phyloP scores from a whole-genome alignment of 306 rosid genomes.

The Oemleria cerasiformis region DNA sequence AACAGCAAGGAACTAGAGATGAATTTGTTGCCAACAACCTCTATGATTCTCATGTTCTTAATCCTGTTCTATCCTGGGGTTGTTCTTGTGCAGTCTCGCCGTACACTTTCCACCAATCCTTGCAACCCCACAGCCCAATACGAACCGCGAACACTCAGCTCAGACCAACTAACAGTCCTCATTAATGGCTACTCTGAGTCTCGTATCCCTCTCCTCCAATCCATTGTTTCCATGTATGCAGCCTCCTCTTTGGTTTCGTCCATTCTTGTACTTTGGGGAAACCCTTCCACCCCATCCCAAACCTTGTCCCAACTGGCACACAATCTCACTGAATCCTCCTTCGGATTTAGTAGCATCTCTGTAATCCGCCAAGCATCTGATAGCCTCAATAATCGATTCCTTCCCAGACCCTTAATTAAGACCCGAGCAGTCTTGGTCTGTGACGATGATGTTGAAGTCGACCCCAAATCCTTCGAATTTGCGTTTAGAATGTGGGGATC shows the following conservation, averaged over 20 bases:
- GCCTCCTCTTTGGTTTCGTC: slow-evolving; percentile 59
- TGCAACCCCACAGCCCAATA: slow-evolving; percentile 32
- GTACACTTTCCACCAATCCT: slow-evolving; percentile 19
- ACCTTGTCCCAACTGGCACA: slow-evolving; percentile 37
- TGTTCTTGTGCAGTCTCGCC: slow-evolving; percentile 18
- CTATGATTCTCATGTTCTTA: slow-evolving; percentile 10
- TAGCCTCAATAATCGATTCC: slow-evolving; percentile 76
- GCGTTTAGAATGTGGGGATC: slow-evolving; percentile 58
- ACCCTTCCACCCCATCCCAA: slow-evolving; percentile 56
- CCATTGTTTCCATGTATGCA: slow-evolving; percentile 59
- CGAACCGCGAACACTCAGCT: slow-evolving; percentile 38
- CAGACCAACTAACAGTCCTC: slow-evolving; percentile 63
- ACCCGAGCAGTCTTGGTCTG: slow-evolving; percentile 71
- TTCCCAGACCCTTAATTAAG: slow-evolving; percentile 46
- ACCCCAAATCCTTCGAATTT: slow-evolving; percentile 52
- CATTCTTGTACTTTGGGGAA: slow-evolving; percentile 83
- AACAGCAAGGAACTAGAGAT: slow-evolving; percentile 10
- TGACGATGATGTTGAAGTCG: slow-evolving; percentile 83
- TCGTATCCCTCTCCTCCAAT: slow-evolving; percentile 75
- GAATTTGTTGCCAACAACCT: slow-evolving; percentile 10
- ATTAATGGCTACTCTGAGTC: slow-evolving; percentile 80
- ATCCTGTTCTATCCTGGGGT: slow-evolving; percentile 11
- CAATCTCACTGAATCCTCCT: slow-evolving; percentile 41
- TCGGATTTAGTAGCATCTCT: slow-evolving; percentile 40
- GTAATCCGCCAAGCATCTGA: slow-evolving; percentile 45